Percentiles rank a stretch among this genome's conserved stretches.
These are phyloP conservation scores for Tuber indicum DNA, from an alignment of 495 filamentous ascomycete genomes.

Conservation along the genomic window DNA sequence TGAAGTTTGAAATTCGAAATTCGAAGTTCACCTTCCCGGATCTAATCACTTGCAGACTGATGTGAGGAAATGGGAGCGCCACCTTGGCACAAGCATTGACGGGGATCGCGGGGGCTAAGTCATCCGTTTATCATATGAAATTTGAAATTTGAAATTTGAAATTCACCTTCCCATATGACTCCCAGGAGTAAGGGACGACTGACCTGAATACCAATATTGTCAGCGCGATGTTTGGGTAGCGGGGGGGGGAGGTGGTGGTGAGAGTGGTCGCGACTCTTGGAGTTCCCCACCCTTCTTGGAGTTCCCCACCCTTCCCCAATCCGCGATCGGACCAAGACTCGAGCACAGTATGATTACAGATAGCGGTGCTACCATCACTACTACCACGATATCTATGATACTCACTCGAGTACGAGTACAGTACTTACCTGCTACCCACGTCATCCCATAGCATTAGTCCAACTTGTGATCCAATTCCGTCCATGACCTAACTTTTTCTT, in stretches of 20 bases:
- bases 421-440: neutral
- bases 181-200: too few relatives aligned
- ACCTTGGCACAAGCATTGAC: neutral
- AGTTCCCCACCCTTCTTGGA: neutral
- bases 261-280: too few relatives aligned
- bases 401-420: too few relatives aligned
- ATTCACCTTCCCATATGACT: too few relatives aligned
- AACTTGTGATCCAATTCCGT: neutral
- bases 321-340: neutral
- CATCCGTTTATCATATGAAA: too few relatives aligned
- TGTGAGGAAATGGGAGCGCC: neutral
- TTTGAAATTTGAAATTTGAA: too few relatives aligned
- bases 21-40: too few relatives aligned
- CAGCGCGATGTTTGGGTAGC: too few relatives aligned
- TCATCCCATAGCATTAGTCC: neutral
- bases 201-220: too few relatives aligned
- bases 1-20: too few relatives aligned
- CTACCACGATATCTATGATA: neutral
- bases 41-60: neutral
- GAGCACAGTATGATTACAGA: neutral
- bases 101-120: too few relatives aligned
- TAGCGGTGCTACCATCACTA: neutral
- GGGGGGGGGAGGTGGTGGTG: too few relatives aligned
- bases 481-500: neutral
- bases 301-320: neutral